Base-by-base conservation (phyloP, 2,329 filamentous ascomycete genomes). In the Beauveria varroae region DNA sequence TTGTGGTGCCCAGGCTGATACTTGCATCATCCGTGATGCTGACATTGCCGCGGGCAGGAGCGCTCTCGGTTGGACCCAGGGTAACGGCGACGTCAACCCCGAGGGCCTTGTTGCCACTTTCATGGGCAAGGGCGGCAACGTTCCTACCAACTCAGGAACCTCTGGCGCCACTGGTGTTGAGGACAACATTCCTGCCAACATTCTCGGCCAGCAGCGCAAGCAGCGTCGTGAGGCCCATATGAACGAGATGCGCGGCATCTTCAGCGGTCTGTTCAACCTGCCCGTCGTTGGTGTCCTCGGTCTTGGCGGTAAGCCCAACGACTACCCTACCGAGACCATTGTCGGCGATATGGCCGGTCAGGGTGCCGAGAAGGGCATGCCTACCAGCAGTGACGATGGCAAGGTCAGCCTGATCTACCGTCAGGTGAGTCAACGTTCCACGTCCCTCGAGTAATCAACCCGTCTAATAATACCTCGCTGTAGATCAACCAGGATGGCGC, bases 401-500 rank as follows among this genome's bases (percentile, higher is more conserved):
- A 79, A 79, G 30, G 76, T 89, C 70, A 80, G 78, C 62, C 81
- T 89, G 80, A 85, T 81, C 63, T 88, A 83, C 76, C 85, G 86
- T 71, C 72, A 74, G 70, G 72, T 71, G 64, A 46, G 67, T 62
- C 5, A 34, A 24, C 10, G 20, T 16, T 47, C 1, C 1, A 16
- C 9, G 20, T 40, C 28, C 12, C 26, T 22, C 8, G 2, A 26
- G 1, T 28, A 12, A 16, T 20, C 3, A 28, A 24, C 8, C 14
- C 18, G 6, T 34, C 18, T 51, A 20, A 40, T 40, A 5, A 46
- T 4, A 7, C 8, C 7, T 22, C 22, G 0, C 20, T 9, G 10
- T 83, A 87, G 74, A 81, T 87, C 74, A 87, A 87, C 78, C 83
- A 86, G 72, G 85, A 87, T 67, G 85, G 85, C 26, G 84, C 84